Conservation (phyloP, 2,329 filamentous ascomycete species). For the Xylariaceae sp. region DNA sequence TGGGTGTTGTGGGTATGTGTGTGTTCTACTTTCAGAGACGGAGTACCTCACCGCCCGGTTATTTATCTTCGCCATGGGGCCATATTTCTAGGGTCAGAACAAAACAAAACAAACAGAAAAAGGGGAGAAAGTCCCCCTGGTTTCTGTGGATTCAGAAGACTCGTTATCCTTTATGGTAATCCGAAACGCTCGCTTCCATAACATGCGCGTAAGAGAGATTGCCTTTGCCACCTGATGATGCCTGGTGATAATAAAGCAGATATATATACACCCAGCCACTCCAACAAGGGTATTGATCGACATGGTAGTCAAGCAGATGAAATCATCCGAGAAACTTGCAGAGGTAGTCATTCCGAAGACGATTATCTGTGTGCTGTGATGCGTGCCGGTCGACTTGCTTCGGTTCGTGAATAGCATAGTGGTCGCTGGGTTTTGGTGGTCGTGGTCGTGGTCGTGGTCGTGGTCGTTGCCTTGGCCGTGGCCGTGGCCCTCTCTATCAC, state of each 20-base stretch:
- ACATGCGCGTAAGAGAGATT: neutral
- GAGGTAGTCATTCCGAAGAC: neutral
- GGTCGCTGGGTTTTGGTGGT: neutral
- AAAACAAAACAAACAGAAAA: neutral
- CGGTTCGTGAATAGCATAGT: neutral
- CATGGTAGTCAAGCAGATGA: neutral
- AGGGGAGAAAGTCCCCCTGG: neutral
- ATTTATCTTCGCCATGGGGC: neutral
- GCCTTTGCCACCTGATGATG: neutral
- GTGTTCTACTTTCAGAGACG: neutral
- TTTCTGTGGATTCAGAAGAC: neutral
- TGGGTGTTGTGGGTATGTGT: no score
- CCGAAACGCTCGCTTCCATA: conserved; percentile 5
- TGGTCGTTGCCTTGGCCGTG: neutral
- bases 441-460: neutral
- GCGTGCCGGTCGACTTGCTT: neutral
- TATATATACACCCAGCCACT: conserved; percentile 8
- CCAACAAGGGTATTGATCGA: conserved; percentile 4
- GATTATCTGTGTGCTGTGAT: neutral
- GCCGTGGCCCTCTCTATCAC: neutral
- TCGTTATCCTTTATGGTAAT: neutral
- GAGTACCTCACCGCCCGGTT: neutral
- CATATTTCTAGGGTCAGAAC: neutral
- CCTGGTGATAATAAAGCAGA: conserved; percentile 8
- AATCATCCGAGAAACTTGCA: neutral